These are phyloP conservation scores for Trichoderma orchidacearum DNA, from an alignment of 495 filamentous ascomycete species.

Conservation along the genomic window DNA sequence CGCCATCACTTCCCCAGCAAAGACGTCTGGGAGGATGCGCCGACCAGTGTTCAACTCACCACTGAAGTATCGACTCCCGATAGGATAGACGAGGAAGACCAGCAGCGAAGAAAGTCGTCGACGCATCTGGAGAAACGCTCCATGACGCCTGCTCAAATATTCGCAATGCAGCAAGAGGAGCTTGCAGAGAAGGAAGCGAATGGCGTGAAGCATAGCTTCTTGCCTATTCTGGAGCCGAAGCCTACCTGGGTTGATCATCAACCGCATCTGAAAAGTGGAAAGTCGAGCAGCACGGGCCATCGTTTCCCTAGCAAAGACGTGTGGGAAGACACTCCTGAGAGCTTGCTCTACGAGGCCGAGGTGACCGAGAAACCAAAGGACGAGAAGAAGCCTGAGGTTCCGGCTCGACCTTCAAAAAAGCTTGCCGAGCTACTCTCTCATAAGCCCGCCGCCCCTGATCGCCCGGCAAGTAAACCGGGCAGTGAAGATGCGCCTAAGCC, in stretches of 20 bases:
- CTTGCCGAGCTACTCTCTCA: constrained; percentile 7
- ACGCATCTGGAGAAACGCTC: constrained; percentile 18
- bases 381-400: constrained; percentile 15
- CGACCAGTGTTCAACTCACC: constrained; percentile 69
- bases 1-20: constrained; percentile 80
- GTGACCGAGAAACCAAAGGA: constrained; percentile 23
- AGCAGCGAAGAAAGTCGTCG: constrained; percentile 23
- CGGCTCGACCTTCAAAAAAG: constrained; percentile 11
- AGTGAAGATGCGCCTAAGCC: constrained; percentile 54
- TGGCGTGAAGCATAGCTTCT: constrained; percentile 29
- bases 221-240: constrained; percentile 27
- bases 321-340: constrained; percentile 92
- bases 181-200: constrained; percentile 34
- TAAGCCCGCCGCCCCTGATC: constrained; percentile 33
- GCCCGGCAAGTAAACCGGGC: constrained; percentile 44
- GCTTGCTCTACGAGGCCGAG: constrained; percentile 51
- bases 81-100: constrained; percentile 34
- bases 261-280: constrained; percentile 23
- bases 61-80: constrained; percentile 80
- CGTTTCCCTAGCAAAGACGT: constrained; percentile 91
- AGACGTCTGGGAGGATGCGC: constrained; percentile 96
- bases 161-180: constrained; percentile 39
- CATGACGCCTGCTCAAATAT: constrained; percentile 37
- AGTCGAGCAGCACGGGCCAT: constrained; percentile 44
- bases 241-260: constrained; percentile 29